A percentile compares a stretch with the other conserved stretches of the same genome.
Evolutionary conservation across 2,329 filamentous ascomycete species (phyloP).

Genomic region (Colletotrichum karsti): DNA sequence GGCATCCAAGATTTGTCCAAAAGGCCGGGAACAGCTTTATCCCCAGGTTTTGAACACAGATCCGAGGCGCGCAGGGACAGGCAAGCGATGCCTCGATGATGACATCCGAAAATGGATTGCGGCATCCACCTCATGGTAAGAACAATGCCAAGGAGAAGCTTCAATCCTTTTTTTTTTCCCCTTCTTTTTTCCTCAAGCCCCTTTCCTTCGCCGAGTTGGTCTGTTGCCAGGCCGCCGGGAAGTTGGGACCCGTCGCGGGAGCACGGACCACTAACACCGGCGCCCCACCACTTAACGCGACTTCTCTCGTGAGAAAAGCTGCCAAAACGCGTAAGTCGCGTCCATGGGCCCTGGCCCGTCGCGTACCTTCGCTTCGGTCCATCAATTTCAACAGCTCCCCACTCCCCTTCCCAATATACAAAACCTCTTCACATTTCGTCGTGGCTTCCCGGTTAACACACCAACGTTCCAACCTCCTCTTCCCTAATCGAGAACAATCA

Average conservation of each 20-base stretch:
- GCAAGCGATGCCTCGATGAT: neutral
- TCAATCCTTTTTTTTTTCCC: neutral
- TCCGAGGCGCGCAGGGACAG: constrained; percentile 1
- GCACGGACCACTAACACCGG: neutral
- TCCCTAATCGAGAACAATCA: neutral
- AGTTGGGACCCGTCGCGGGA: constrained; percentile 7
- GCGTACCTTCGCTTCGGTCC: constrained; percentile 18
- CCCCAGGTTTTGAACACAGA: neutral
- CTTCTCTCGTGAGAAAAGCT: constrained; percentile 10
- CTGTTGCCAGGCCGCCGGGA: neutral
- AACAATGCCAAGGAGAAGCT: neutral
- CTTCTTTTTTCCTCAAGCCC: neutral
- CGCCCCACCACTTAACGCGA: constrained; percentile 26
- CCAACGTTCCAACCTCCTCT: neutral
- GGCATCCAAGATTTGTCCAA: neutral
- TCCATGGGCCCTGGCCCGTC: constrained; percentile 17
- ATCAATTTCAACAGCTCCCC: constrained; percentile 19
- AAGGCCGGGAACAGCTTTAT: neutral
- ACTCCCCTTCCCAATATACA: constrained; percentile 25
- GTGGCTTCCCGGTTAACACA: neutral
- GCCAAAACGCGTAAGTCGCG: constrained; percentile 26
- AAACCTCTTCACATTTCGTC: constrained; percentile 23
- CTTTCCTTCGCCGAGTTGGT: neutral
- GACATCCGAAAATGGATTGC: neutral
- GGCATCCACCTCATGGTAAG: neutral